Evolutionary conservation across 495 filamentous ascomycete species (phyloP), one percentile per base, ranked within the genome.

Genomic region (Aspergillus carlsbadensis): DNA sequence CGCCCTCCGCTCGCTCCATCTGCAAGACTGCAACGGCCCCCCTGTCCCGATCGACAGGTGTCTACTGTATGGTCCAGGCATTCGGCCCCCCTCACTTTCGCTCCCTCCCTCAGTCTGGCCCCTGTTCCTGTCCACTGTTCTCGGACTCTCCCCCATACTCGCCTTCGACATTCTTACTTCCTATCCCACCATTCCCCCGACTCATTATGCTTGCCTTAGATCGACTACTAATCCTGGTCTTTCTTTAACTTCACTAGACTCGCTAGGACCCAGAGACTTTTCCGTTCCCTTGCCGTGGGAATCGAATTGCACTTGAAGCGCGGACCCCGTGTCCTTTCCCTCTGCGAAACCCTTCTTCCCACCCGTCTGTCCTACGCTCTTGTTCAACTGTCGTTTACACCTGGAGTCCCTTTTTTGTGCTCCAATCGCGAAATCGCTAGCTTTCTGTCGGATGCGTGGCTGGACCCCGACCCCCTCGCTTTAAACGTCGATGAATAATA

Each of bases 301-400:
- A 48, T 56, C 52, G 40, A 52, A 21, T 46, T 29, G 22, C 40
- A 52, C 52, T 53, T 41, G 47, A 51, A 26, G 47, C 58, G 52
- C 58, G 41, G 47, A 24, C 58, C 22, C 50, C 56, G 50, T 59
- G 50, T 59, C 57, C 57, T 59, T 54, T 48, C 36, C 54, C 44
- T 48, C 53, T 22, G 36, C 54, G 26, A 49, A 41, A 24, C 46
- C 14, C 24, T 11, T 37, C 45, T 26, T 49, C 21, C 35, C 49
- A n/a, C 22, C 22, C 44, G 42, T 43, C 45, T 44, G 40, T 55
- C 45, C 52, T 34, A 24, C 44, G 11, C 21, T 34, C 35, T 52
- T 39, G 36, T 41, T 56, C 52, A 29, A 42, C 18, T 31, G 6
- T 21, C 5, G 10, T 20, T 18, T 33, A 42, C 37, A 18, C 35